phyloP scores from a whole-genome alignment of 805 yeast genomes.

The Yarrowia hollandica region DNA sequence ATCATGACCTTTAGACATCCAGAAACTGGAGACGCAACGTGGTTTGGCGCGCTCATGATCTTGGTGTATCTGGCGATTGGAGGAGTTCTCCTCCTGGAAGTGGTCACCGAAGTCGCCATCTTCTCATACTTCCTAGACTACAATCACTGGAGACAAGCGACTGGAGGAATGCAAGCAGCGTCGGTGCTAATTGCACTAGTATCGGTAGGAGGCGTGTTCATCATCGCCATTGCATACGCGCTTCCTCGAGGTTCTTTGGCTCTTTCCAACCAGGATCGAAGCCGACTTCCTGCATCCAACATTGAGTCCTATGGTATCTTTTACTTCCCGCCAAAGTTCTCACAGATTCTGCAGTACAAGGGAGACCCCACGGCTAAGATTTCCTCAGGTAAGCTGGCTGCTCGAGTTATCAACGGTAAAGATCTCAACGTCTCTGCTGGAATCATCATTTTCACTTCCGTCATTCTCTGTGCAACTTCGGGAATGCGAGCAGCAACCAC shows the following conservation, averaged over 20 bases:
- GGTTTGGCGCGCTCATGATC: slow-evolving; percentile 54
- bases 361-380: slow-evolving; percentile 4
- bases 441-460: not conserved
- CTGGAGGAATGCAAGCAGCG: slow-evolving; percentile 55
- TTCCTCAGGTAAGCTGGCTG: not conserved
- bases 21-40: slow-evolving; percentile 55
- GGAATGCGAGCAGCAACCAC: slow-evolving; percentile 19
- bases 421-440: not conserved
- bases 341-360: slow-evolving; percentile 21
- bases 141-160: slow-evolving; percentile 50
- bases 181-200: slow-evolving; percentile 51
- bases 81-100: slow-evolving; percentile 65
- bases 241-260: slow-evolving; percentile 18
- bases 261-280: not conserved
- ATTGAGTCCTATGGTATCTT: slow-evolving; percentile 22
- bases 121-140: slow-evolving; percentile 55
- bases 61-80: slow-evolving; percentile 53
- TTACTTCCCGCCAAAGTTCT: slow-evolving; percentile 17
- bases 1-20: slow-evolving; percentile 79
- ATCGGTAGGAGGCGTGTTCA: slow-evolving; percentile 52
- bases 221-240: slow-evolving; percentile 54
- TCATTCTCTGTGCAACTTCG: slow-evolving; percentile 1
- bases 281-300: slow-evolving; percentile 11
- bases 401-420: slow-evolving; percentile 13
- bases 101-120: slow-evolving; percentile 55